These are phyloP conservation scores for Yamadazyma jaroonii DNA, from an alignment of 1,139 yeast genomes.

Conservation along the genomic window DNA sequence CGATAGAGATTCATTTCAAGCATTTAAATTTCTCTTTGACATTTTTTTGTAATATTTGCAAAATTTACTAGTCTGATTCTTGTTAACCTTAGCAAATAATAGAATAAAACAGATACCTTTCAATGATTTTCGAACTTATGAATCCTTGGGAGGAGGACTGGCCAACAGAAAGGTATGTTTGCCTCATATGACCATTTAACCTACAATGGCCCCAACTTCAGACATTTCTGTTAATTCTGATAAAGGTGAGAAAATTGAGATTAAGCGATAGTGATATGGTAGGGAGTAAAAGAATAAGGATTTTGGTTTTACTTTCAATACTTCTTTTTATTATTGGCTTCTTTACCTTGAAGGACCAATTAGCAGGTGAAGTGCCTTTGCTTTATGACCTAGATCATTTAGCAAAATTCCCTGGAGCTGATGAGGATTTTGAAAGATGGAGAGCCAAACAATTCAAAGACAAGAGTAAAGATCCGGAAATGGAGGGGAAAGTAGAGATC, in stretches of 20 bases:
- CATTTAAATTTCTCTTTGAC: no score
- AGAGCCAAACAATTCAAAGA: constrained; percentile 4
- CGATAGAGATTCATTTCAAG: no score
- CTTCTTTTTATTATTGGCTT: not conserved
- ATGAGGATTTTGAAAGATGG: constrained; percentile 10
- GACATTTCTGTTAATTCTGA: not conserved
- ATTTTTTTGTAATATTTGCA: no score
- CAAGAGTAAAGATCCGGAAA: no score
- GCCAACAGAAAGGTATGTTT: not conserved
- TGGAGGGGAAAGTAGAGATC: constrained; percentile 1
- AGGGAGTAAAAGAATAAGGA: constrained; percentile 1
- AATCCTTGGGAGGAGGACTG: no score
- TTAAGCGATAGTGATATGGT: not conserved
- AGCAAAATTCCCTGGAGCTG: not conserved
- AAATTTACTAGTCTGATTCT: no score
- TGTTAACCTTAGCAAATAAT: not conserved
- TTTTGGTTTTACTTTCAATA: not conserved
- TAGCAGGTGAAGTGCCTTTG: not conserved
- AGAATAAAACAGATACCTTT: no score
- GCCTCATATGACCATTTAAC: not conserved
- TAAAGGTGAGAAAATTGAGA: no score
- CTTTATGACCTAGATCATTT: constrained; percentile 3
- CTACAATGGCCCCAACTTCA: not conserved
- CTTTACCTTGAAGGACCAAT: not conserved
- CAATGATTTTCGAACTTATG: no score